Conservation (phyloP, 1,139 yeast species). For the Saccharomyces hybrid region DNA sequence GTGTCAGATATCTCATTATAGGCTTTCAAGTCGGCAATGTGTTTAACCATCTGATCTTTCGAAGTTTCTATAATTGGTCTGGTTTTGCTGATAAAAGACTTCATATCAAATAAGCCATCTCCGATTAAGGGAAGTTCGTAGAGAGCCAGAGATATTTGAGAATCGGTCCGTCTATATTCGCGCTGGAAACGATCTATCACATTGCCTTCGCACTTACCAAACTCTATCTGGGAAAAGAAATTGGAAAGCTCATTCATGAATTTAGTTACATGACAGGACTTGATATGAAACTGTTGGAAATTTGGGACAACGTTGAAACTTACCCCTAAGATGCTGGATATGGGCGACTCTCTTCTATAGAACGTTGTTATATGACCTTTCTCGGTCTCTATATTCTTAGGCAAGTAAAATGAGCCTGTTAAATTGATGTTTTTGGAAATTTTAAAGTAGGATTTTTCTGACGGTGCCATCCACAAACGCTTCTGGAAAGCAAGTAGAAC, state of each 20-base stretch:
- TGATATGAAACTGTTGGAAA: conserved; percentile 9
- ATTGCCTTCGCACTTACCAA: conserved; percentile 13
- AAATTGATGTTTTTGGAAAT: conserved; percentile 12
- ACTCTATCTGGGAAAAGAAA: conserved; percentile 9
- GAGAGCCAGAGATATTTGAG: conserved; percentile 3
- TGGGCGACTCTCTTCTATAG: background rate
- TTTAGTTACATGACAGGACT: conserved; percentile 4
- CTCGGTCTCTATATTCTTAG: background rate
- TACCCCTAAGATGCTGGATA: background rate
- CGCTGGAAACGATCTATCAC: conserved; percentile 8
- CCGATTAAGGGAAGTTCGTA: conserved; percentile 14
- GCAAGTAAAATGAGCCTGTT: conserved; percentile 18
- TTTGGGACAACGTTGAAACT: conserved; percentile 1
- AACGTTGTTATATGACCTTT: background rate
- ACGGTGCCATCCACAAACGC: conserved; percentile 11
- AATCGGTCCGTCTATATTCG: conserved; percentile 2
- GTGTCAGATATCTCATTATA: conserved; percentile 7
- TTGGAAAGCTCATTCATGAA: conserved; percentile 9
- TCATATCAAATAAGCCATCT: conserved; percentile 16
- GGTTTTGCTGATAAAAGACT: conserved; percentile 11
- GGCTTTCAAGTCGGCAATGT: conserved; percentile 11
- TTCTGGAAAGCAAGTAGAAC: conserved; percentile 15
- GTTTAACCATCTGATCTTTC: conserved; percentile 9
- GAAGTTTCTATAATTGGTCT: conserved; percentile 16
- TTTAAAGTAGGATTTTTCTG: conserved; percentile 9